phyloP scores from a whole-genome alignment of 2,329 filamentous ascomycete species.

The Neocucurbitaria cava region DNA sequence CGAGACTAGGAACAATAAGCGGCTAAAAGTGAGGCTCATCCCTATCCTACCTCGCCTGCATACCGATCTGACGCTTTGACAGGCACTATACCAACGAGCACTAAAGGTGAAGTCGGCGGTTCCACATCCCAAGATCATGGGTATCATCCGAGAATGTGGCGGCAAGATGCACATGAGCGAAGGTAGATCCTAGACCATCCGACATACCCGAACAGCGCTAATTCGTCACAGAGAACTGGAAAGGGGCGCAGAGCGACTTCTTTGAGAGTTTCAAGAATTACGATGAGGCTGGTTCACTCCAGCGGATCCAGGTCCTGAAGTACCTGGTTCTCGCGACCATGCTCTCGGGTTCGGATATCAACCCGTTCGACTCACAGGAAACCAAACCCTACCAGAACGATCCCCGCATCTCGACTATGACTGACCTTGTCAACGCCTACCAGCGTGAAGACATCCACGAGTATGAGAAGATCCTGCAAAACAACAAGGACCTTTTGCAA shows the following conservation, averaged over 20 bases:
- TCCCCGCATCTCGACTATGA: constrained; percentile 95
- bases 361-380: constrained; percentile 98
- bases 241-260: constrained; percentile 95
- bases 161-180: constrained; percentile 99
- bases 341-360: constrained; percentile 98
- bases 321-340: constrained; percentile 96
- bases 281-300: constrained; percentile 94
- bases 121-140: constrained; percentile 98
- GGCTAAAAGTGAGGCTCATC: constrained; percentile 70
- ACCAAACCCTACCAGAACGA: constrained; percentile 98
- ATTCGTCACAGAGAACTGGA: constrained; percentile 80
- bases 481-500: constrained; percentile 85
- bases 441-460: constrained; percentile 92
- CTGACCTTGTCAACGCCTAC: constrained; percentile 93
- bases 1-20: constrained; percentile 96
- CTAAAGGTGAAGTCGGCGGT: constrained; percentile 95
- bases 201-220: constrained; percentile 26
- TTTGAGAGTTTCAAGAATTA: constrained; percentile 99
- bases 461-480: constrained; percentile 86
- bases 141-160: constrained; percentile 96
- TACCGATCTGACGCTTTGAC: constrained; percentile 28
- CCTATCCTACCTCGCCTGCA: constrained; percentile 26
- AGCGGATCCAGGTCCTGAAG: constrained; percentile 96
- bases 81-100: constrained; percentile 85
- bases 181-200: constrained; percentile 47